Conservation (phyloP, 1,284 basidiomycete genomes). For the Pseudozyma tsukubaensis region DNA sequence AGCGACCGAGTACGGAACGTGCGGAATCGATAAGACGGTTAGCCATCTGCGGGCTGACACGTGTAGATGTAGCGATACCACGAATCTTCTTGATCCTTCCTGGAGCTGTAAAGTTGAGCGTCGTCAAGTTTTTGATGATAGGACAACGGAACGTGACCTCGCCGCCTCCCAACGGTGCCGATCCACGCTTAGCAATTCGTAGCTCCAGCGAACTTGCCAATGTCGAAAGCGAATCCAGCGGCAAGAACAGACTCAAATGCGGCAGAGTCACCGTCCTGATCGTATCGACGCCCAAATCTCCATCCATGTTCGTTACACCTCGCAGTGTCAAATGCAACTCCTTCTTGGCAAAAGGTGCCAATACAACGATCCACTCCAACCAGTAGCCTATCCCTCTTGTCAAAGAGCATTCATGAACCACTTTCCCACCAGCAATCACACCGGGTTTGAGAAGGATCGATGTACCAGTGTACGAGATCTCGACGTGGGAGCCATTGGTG, state of each 20-base stretch:
- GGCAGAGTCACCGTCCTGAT: constrained; percentile 92
- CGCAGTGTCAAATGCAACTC: constrained; percentile 82
- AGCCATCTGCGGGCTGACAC: constrained; percentile 95
- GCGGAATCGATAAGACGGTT: constrained; percentile 96
- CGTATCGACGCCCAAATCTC: constrained; percentile 76
- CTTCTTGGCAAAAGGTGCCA: constrained; percentile 93
- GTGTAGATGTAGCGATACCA: constrained; percentile 80
- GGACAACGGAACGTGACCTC: constrained; percentile 94
- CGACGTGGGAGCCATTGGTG: constrained; percentile 93
- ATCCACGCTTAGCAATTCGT: constrained; percentile 91
- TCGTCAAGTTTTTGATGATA: constrained; percentile 84
- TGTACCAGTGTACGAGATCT: constrained; percentile 86
- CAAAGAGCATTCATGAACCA: constrained; percentile 87
- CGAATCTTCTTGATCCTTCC: constrained; percentile 94
- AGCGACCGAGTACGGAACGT: constrained; percentile 90
- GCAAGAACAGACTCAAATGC: constrained; percentile 83
- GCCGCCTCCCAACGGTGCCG: constrained; percentile 91
- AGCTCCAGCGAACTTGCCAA: constrained; percentile 65
- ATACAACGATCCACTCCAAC: constrained; percentile 86
- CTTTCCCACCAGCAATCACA: constrained; percentile 83
- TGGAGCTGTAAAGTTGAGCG: constrained; percentile 85
- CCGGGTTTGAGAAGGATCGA: constrained; percentile 84
- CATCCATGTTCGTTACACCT: constrained; percentile 86
- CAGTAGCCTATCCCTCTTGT: constrained; percentile 93
- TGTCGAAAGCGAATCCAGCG: constrained; percentile 35